Base-by-base conservation (phyloP, 2,329 filamentous ascomycete species). In the Ceratocystis ficicola region DNA sequence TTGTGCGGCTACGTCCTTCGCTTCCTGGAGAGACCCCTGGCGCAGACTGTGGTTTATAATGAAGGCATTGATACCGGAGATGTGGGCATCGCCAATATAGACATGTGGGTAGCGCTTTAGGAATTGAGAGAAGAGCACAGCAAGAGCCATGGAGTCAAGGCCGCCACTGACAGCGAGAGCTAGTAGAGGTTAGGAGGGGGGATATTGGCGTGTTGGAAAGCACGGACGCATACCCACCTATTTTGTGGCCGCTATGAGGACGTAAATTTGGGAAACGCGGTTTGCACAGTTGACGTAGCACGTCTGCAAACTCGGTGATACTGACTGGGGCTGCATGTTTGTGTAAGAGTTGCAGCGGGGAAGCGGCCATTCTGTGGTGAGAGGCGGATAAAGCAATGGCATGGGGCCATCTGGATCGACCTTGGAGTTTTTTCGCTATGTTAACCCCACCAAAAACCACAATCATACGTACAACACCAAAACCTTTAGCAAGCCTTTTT, bases 131-230 rank as follows among this genome's bases (percentile, higher is more conserved):
- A 88, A 89, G 44, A 97, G 81, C 68, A 80, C 85, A 65, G 91
- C 90, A 68, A 99, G 79, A 32, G 93, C 93, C 92, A 97, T 99
- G n/a, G 93, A 97, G 75, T 99, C 94, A 48, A 94, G 89, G 6
- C 94, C 94, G 28, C 94, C 94, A 72, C 92, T 96, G 68, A 97
- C 79, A 17, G 92, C 94, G 67, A 97, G 77, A 65, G 82, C 87
- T 89, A 69, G 28, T 17, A 8, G 17, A 6, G 32, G 25, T 46
- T 6, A 22, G 25, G 5, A n/a, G 22, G 7, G 17, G 2, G 7
- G 7, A 25, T 2, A 20, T 25, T 20, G n/a, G 17, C 0, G 50
- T 12, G 15, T 55, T 17, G 28, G 10, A 5, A 32, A 55, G 32
- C 0, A 44, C 32, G 12, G 41, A 44, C 10, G 25, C 48, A 41